Percentiles rank a stretch among this genome's conserved stretches.
Conservation (phyloP, 139 green algal genomes). For the Raphidocelis subcapitata region DNA sequence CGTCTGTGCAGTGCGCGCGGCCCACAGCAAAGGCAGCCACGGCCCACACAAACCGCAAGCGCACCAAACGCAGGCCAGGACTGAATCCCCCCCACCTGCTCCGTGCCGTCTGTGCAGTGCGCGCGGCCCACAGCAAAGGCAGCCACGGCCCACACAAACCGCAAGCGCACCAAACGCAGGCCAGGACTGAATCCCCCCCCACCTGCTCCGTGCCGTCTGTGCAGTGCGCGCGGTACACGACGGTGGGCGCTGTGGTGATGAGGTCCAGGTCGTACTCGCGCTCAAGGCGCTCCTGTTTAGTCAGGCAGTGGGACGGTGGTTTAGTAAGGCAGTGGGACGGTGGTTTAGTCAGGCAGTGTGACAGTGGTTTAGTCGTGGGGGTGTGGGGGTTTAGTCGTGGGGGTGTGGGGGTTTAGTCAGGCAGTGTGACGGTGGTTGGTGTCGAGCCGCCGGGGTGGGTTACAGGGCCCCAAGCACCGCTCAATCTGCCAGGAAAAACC, state of each 20-base stretch:
- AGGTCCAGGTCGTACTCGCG: slow-evolving; percentile 96
- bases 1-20: not conserved
- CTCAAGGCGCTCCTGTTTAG: slow-evolving; percentile 97
- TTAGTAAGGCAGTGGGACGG: no score
- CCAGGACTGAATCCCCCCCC: no score
- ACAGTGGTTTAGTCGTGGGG: no score
- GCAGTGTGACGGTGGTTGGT: no score
- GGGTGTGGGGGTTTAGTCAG: no score
- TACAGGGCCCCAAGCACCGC: no score
- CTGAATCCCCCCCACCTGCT: no score
- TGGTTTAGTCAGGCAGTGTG: no score
- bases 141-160: not conserved
- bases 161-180: slow-evolving; percentile 20
- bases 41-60: not conserved
- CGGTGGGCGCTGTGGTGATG: slow-evolving; percentile 95
- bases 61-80: slow-evolving; percentile 30
- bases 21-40: not conserved
- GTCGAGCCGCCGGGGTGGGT: no score
- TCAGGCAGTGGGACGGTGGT: not conserved
- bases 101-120: not conserved
- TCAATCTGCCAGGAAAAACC: no score
- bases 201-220: slow-evolving; percentile 64
- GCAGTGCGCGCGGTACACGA: slow-evolving; percentile 82
- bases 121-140: not conserved
- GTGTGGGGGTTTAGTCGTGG: no score